Conservation (phyloP, 371 early-diverging fungal genomes). For the Actinomortierella ambigua region DNA sequence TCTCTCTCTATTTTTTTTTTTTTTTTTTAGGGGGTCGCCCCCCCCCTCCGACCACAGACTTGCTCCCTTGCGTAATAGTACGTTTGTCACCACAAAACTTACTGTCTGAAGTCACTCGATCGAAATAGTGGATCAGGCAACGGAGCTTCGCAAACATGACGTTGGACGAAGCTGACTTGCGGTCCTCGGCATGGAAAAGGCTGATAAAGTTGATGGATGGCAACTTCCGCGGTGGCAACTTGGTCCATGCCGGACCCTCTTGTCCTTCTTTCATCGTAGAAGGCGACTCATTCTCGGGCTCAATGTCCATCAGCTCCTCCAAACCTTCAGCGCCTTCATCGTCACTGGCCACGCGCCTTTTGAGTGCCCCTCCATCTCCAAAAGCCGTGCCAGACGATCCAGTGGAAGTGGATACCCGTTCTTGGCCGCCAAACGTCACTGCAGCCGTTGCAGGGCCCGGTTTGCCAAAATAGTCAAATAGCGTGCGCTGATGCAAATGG, state of each 20-base stretch:
- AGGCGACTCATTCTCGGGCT: not conserved
- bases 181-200: slow-evolving; percentile 38
- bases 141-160: slow-evolving; percentile 46
- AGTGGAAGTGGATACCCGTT: no score
- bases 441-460: no score
- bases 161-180: no score
- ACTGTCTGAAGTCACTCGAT: slow-evolving; percentile 44
- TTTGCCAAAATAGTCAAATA: no score
- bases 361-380: no score
- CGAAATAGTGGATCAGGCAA: slow-evolving; percentile 56
- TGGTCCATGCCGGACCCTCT: not conserved
- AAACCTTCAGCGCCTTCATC: slow-evolving; percentile 8
- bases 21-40: no score
- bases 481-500: no score
- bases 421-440: no score
- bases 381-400: no score
- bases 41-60: no score
- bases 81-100: slow-evolving; percentile 4
- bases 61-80: no score
- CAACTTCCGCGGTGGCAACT: slow-evolving; percentile 23
- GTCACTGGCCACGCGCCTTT: slow-evolving; percentile 3
- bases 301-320: not conserved
- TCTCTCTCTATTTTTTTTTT: no score
- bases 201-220: slow-evolving; percentile 53
- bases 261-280: not conserved